A percentile compares a stretch with the other conserved stretches of the same genome.
Conservation (phyloP, 371 early-diverging fungal species). For the Rhizopus stolonifer region DNA sequence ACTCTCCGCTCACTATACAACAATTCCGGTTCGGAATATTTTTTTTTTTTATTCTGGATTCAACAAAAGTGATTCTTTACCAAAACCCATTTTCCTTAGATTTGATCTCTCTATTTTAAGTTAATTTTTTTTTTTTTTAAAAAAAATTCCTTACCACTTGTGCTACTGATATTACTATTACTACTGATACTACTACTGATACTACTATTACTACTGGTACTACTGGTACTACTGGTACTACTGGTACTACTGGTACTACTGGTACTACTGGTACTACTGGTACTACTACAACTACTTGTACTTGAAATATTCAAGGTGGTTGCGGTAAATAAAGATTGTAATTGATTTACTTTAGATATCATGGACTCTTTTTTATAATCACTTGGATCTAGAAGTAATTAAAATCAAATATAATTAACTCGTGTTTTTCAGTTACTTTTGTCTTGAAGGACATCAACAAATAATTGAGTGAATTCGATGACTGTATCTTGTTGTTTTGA, state of each 20-base stretch:
- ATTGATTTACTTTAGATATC: not conserved
- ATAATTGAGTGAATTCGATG: constrained; percentile 4
- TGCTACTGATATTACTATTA: constrained; percentile 1
- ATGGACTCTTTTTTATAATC: not conserved
- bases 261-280: not conserved
- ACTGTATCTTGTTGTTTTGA: constrained; percentile 21
- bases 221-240: not conserved
- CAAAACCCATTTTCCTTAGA: constrained; percentile 14
- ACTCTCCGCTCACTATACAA: no score
- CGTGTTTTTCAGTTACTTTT: not conserved
- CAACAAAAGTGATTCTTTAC: constrained; percentile 21
- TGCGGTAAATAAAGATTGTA: not conserved
- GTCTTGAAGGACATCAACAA: constrained; percentile 12
- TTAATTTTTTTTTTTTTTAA: no score
- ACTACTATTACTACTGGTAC: not conserved
- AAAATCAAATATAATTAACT: not conserved
- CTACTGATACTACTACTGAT: not conserved
- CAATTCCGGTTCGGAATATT: no score
- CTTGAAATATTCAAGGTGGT: not conserved
- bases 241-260: not conserved
- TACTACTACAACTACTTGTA: not conserved
- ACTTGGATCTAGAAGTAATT: not conserved
- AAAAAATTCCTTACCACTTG: not conserved
- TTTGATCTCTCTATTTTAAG: no score
- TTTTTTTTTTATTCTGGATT: constrained; percentile 14